Base-by-base conservation (phyloP, 2,329 filamentous ascomycete genomes). In the Drechmeria coniospora region DNA sequence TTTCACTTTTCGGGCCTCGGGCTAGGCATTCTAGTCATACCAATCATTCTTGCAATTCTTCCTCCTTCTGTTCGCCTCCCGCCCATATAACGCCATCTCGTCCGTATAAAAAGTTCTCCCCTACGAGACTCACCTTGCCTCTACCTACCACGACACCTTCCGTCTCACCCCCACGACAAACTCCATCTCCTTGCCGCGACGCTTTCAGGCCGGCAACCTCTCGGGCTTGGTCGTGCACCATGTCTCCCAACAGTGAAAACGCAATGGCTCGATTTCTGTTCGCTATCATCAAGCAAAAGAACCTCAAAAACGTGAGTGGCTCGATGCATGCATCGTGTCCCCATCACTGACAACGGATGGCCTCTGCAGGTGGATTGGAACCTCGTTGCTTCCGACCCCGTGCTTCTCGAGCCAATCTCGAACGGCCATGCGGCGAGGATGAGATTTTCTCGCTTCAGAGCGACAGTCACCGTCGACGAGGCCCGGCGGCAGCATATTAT, bases 401-500 rank as follows among this genome's bases (percentile, higher is more conserved):
- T 67, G 26, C 54, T 73, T 8, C 36, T 59, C 15, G 56, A 68
- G 27, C 53, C 59, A 38, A 71, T 72, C 33, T 59, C 64, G 35
- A 73, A 72, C 40, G 68, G 68, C 24, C 68, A 73, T 45, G 68
- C 68, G 17, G 68, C 68, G 18, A 61, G 68, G 26, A 73, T 73
- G 68, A 57, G 68, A 30, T 73, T 62, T 44, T 63, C 65, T 10
- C 59, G 68, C 20, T 69, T 70, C 42, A 51, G 54, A 16, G 42
- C 53, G 8, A 49, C 58, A 8, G 57, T 71, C 41, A 44, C 59
- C 7, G 61, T 61, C 15, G 46, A 57, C 23, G 57, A 65, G 40
- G 58, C 65, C 8, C 56, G 60, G 34, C 61, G 56, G 42, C 56
- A 63, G 15, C 57, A 55, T 39, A 54, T 56, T 24, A 50, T 51